phyloP scores from a whole-genome alignment of 495 filamentous ascomycete genomes.

The Lasiosphaeria miniovina region DNA sequence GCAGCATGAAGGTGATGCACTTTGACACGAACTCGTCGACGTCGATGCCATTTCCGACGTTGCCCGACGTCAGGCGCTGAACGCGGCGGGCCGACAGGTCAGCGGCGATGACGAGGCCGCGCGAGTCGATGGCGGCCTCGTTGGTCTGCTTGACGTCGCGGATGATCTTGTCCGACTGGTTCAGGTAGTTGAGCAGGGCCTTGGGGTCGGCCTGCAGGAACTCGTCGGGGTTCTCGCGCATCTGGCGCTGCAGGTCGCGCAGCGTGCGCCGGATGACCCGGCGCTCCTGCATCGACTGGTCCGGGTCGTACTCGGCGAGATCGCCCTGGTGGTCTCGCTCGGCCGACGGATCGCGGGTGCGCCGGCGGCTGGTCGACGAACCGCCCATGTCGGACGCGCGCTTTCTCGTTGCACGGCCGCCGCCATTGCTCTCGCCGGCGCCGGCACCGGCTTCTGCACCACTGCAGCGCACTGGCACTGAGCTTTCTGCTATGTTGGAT shows the following conservation, averaged over 20 bases:
- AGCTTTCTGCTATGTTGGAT: conserved; percentile 13
- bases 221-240: conserved; percentile 71
- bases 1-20: conserved; percentile 82
- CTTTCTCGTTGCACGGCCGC: conserved; percentile 24
- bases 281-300: conserved; percentile 79
- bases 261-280: conserved; percentile 64
- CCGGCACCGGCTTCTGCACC: neutral
- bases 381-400: conserved; percentile 48
- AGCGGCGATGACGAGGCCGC: conserved; percentile 71
- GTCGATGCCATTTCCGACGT: conserved; percentile 69
- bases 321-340: conserved; percentile 14
- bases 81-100: conserved; percentile 76
- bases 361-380: conserved; percentile 33
- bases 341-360: conserved; percentile 36
- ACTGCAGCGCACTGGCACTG: conserved; percentile 14
- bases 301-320: conserved; percentile 73
- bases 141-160: conserved; percentile 78
- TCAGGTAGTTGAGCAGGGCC: conserved; percentile 55
- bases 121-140: conserved; percentile 90
- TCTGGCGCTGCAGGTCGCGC: conserved; percentile 61
- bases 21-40: conserved; percentile 93
- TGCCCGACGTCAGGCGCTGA: conserved; percentile 65
- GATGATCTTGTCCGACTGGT: conserved; percentile 62
- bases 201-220: conserved; percentile 58
- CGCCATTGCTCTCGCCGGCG: too few species aligned